phyloP scores from a whole-genome alignment of 331 rosid genomes.

The Cydonia oblonga region DNA sequence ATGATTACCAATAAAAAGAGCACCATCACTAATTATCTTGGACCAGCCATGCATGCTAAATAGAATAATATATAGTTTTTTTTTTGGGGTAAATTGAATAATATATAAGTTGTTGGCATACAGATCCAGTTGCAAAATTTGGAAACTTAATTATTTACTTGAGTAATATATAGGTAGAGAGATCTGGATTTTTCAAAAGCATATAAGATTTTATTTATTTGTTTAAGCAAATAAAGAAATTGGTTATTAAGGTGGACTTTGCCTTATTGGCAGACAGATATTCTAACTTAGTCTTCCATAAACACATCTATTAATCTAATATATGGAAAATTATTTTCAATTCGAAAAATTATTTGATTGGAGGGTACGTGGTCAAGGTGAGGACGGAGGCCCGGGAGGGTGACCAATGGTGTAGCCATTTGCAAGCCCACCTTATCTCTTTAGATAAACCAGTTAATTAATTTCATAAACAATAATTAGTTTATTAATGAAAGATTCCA shows the following conservation, averaged over 20 bases:
- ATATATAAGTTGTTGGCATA: not conserved
- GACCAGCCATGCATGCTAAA: too few species aligned
- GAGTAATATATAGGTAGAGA: not conserved
- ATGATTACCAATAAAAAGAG: too few species aligned
- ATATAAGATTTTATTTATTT: not conserved
- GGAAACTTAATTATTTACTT: not conserved
- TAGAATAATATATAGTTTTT: not conserved
- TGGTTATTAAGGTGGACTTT: slow-evolving; percentile 33
- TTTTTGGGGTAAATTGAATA: not conserved
- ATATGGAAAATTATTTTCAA: not conserved
- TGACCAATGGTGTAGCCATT: slow-evolving; percentile 15
- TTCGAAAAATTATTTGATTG: slow-evolving; percentile 5
- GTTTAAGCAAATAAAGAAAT: not conserved
- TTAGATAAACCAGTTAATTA: slow-evolving; percentile 13
- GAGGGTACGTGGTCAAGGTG: slow-evolving; percentile 28
- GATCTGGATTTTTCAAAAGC: not conserved
- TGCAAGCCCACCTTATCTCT: slow-evolving; percentile 27
- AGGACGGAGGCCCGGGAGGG: too few species aligned
- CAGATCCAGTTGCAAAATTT: not conserved
- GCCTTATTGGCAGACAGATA: slow-evolving; percentile 46
- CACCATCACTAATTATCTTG: too few species aligned
- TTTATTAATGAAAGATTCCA: too few species aligned
- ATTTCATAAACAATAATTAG: too few species aligned
- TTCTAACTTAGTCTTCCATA: slow-evolving; percentile 24
- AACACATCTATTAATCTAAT: not conserved